Evolutionary conservation across 495 filamentous ascomycete genomes (phyloP).

Genomic region (Tetracladium marchalianum): DNA sequence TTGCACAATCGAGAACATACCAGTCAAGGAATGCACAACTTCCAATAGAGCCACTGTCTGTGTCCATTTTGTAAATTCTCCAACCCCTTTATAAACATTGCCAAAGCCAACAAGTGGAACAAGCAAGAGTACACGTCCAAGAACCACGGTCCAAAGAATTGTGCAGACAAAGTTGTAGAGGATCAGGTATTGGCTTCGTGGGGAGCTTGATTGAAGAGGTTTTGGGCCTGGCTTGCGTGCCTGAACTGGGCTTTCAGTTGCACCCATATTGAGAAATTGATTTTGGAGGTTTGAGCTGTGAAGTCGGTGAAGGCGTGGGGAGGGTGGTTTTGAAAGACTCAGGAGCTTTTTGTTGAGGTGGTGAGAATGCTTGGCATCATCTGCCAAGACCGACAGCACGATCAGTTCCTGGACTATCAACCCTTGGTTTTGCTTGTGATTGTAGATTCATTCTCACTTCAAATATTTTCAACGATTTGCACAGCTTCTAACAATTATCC

Average conservation of each 20-base stretch:
- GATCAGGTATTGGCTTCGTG: conserved; percentile 58
- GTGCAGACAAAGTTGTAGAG: conserved; percentile 74
- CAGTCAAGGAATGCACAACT: conserved; percentile 64
- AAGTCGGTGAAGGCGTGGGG: not conserved
- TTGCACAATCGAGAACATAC: conserved; percentile 27
- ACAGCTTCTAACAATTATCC: too few relatives aligned
- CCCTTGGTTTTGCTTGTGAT: too few relatives aligned
- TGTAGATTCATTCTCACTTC: too few relatives aligned
- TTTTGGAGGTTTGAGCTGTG: not conserved
- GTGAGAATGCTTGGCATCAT: too few relatives aligned
- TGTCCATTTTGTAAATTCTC: conserved; percentile 60
- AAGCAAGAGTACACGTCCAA: conserved; percentile 39
- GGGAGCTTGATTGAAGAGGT: conserved; percentile 15
- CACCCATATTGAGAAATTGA: not conserved
- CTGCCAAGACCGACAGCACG: too few relatives aligned
- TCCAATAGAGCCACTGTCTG: conserved; percentile 80
- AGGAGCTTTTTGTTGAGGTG: too few relatives aligned
- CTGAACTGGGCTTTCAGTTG: not conserved
- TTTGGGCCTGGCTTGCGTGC: conserved; percentile 15
- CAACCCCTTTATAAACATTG: conserved; percentile 40
- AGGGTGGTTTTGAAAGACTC: too few relatives aligned
- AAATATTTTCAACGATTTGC: too few relatives aligned
- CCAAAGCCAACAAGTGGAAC: conserved; percentile 41
- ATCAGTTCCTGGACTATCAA: too few relatives aligned
- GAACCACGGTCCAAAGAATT: conserved; percentile 62